Base-by-base conservation (phyloP, 1,284 basidiomycete genomes). In the Anthracocystis setariae region DNA sequence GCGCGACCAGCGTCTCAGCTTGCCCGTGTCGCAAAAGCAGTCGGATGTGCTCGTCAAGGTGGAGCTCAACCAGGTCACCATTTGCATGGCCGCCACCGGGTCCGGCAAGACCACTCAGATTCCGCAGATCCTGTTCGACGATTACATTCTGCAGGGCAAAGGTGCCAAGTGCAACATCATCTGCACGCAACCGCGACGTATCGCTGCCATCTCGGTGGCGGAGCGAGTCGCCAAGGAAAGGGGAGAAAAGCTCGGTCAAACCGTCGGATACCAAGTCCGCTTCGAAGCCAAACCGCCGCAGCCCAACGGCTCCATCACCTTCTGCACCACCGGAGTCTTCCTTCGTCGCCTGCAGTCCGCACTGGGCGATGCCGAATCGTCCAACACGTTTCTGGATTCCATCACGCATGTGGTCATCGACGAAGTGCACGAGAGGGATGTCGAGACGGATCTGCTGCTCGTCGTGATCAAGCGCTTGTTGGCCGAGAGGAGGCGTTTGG, bases 61-160 rank as follows among this genome's bases (percentile, higher is more conserved):
- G 74, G 85, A 87, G 39, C 85, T 88, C 38, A 90, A 96, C 82
- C 91, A 94, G 33, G 92, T 97, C 57, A 93, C 91, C 1, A 91
- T 98, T 66, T 90, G 91, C 73, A 93, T 95, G 91, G 94, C 94
- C 24, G 90, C 93, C 2, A 97, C 94, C 1, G 94, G 94, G 42
- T 96, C 93, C 0, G 94, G 94, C 9, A 97, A 97, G 85, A 96
- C 94, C 8, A 97, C 94, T 0, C 94, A 98, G 82, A 89, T 97
- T 37, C 94, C 94, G 2, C 94, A 97, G 84, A 86, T 97, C 47
- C 89, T 97, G 65, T 87, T 98, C 47, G 94, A 98, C 79, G 88
- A 92, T 49, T 90, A 87, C 79, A 94, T 94, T 73, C 86, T 90
- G 27, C 86, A 87, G 32, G 91, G 89, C 25, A 86, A 92, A 62